Evolutionary conservation across 495 filamentous ascomycete genomes (phyloP), one percentile per base, ranked within the genome.

Genomic region (Corynascus novoguineensis): DNA sequence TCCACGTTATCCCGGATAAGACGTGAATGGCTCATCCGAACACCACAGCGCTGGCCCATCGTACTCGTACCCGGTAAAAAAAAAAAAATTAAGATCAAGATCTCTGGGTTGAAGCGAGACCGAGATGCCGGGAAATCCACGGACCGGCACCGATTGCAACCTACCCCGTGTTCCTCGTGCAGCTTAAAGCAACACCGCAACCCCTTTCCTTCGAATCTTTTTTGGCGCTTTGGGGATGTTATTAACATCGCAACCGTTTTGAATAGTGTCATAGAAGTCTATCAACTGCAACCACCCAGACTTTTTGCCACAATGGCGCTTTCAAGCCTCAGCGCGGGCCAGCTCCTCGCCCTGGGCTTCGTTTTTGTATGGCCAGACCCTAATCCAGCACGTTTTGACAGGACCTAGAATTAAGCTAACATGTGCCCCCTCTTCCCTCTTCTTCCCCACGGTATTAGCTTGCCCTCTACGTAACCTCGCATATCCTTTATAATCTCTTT

Each of bases 401-500:
- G 7, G 12, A 2, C 11, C 15, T 11, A 24, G 31, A 24, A 31
- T 12, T 1, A 7, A 25, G 40, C 22, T 38, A 9, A 37, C n/a
- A 37, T 25, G 24, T 53, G 1, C 34, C 41, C 19, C 8, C 5
- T 8, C 11, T 3, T 27, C 0, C 38, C n/a, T n/a, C n/a, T n/a
- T n/a, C n/a, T n/a, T n/a, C n/a, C n/a, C n/a, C n/a, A n/a, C n/a
- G n/a, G n/a, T n/a, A n/a, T n/a, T n/a, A 59, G 53, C 12, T 59
- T 22, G 34, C 37, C 22, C 6, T 64, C 10, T 64, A 64, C 49
- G 31, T 45, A 19, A 14, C 48, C 15, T 17, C n/a, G 32, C 29
- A 60, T 37, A 49, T 53, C 32, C 10, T 78, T 32, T 81, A 81
- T 53, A 76, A 75, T 55, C 50, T 82, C 49, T 75, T 67, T 61